Percentiles rank a stretch among this genome's conserved stretches.
Conservation (phyloP, 2,329 filamentous ascomycete species). For the Calonectria pteridis region DNA sequence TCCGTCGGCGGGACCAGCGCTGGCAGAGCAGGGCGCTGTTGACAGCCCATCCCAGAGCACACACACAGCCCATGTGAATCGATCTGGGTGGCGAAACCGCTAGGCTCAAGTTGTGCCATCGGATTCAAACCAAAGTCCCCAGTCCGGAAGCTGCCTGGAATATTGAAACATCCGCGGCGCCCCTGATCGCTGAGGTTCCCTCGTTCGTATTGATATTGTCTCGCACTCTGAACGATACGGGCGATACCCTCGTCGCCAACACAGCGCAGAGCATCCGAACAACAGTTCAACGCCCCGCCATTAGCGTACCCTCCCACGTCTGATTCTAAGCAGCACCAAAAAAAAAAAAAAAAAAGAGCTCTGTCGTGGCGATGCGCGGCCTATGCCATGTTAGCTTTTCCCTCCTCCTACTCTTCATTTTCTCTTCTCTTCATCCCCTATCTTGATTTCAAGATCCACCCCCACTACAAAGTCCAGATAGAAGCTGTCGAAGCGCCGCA, state of each 20-base stretch:
- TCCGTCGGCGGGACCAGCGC: background rate
- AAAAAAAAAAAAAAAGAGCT: background rate
- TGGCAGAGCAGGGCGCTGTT: background rate
- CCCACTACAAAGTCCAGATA: background rate
- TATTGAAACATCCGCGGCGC: background rate
- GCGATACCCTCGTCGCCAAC: background rate
- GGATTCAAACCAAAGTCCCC: background rate
- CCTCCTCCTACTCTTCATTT: background rate
- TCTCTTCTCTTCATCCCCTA: background rate
- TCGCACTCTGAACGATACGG: background rate
- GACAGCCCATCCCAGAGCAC: background rate
- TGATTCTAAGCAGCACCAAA: background rate
- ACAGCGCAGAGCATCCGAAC: background rate
- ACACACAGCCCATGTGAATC: background rate
- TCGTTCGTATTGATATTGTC: background rate
- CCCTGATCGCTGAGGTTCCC: background rate
- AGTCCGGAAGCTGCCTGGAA: background rate
- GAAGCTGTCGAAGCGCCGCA: background rate
- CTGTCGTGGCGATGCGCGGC: background rate
- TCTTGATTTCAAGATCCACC: background rate
- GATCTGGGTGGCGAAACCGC: background rate
- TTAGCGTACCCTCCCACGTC: background rate
- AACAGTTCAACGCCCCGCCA: background rate
- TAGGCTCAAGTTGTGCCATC: background rate
- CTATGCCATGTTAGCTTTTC: background rate